phyloP scores from a whole-genome alignment of 176 grass and related monocot genomes.

The Aegilops sharonensis region DNA sequence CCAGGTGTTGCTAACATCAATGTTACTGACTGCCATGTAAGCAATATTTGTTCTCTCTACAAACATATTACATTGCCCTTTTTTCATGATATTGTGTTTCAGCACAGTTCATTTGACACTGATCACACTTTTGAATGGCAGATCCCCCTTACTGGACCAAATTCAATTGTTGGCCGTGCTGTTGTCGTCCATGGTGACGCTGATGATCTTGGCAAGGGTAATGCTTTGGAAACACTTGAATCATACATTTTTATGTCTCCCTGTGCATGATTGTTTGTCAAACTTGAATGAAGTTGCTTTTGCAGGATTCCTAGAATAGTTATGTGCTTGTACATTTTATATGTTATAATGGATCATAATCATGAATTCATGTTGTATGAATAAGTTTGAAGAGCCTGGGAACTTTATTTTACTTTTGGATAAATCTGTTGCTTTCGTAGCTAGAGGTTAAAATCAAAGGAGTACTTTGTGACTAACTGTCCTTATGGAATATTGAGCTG shows the following conservation, averaged over 20 bases:
- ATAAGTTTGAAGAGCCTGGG: not conserved
- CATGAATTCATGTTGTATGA: not conserved
- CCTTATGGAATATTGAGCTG: not conserved
- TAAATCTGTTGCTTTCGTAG: not conserved
- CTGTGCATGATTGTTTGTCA: not conserved
- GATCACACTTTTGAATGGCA: not conserved
- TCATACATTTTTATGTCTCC: not conserved
- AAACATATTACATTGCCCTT: not conserved
- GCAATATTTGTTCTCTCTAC: not conserved
- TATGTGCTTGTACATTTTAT: too few species aligned
- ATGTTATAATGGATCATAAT: not conserved
- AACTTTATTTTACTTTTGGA: not conserved
- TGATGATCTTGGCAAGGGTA: slow-evolving; percentile 83
- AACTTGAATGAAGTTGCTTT: not conserved
- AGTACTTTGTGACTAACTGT: not conserved
- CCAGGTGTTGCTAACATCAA: slow-evolving; percentile 43
- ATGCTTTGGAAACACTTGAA: not conserved
- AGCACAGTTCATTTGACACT: not conserved
- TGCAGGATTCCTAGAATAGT: not conserved
- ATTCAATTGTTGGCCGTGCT: slow-evolving; percentile 63
- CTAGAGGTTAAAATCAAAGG: not conserved
- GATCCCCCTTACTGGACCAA: slow-evolving; percentile 47
- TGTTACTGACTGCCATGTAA: slow-evolving; percentile 34
- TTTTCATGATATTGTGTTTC: not conserved
- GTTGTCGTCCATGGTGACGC: slow-evolving; percentile 67